A percentile compares a stretch with the other conserved stretches of the same genome.
Evolutionary conservation across 345 rosid species (phyloP).

Genomic region (Viola odorata): DNA sequence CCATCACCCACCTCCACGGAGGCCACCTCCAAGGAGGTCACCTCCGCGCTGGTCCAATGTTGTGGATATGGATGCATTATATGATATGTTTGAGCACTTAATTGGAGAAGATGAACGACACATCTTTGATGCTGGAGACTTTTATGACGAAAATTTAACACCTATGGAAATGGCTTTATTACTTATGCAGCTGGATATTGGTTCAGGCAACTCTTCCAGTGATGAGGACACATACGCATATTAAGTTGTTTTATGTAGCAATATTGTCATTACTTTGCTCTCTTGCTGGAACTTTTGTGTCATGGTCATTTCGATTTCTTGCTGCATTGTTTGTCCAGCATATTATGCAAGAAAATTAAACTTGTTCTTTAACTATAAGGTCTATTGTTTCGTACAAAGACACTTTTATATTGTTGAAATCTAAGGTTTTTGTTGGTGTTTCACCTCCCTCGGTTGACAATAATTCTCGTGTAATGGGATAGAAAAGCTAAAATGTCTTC

Average conservation of each 20-base stretch:
- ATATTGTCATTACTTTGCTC: neutral
- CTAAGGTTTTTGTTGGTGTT: neutral
- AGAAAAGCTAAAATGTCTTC: no score
- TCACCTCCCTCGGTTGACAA: no score
- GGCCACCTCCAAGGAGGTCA: constrained; percentile 59
- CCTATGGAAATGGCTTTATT: constrained; percentile 45
- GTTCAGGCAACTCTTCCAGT: constrained; percentile 36
- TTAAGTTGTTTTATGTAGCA: constrained; percentile 6
- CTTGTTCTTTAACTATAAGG: constrained; percentile 8
- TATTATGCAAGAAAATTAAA: constrained; percentile 4
- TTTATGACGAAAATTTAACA: constrained; percentile 37
- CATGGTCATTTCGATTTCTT: constrained; percentile 8
- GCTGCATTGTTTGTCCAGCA: constrained; percentile 3
- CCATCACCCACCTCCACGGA: neutral
- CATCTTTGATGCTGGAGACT: constrained; percentile 39
- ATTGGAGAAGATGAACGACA: constrained; percentile 43
- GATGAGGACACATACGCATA: constrained; percentile 40
- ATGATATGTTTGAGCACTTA: constrained; percentile 45
- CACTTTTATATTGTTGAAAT: neutral
- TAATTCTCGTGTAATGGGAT: no score
- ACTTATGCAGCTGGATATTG: constrained; percentile 42
- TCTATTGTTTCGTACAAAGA: neutral
- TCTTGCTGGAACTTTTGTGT: constrained; percentile 14
- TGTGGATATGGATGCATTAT: constrained; percentile 39
- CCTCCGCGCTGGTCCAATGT: constrained; percentile 35